These are phyloP conservation scores for Suhomyces bolitotheri DNA, from an alignment of 1,139 yeast species.

Conservation along the genomic window DNA sequence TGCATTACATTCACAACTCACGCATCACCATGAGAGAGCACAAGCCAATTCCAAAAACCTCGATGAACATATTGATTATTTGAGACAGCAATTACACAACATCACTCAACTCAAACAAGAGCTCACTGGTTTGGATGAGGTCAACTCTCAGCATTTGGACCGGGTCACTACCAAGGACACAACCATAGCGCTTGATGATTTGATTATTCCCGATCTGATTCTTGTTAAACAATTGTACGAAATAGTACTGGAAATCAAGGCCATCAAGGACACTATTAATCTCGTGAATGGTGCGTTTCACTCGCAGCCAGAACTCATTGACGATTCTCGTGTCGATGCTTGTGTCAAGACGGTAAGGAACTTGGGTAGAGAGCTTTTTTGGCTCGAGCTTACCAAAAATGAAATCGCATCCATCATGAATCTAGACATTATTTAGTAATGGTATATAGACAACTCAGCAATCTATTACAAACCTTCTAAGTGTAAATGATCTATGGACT, in stretches of 20 bases:
- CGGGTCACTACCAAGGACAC: constrained; percentile 21
- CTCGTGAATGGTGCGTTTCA: constrained; percentile 56
- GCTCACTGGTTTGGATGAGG: constrained; percentile 25
- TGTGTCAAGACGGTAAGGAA: constrained; percentile 61
- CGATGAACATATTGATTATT: constrained; percentile 34
- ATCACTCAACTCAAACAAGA: constrained; percentile 29
- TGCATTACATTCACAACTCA: constrained; percentile 35
- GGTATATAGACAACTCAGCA: too few relatives aligned
- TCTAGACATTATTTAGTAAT: constrained; percentile 9
- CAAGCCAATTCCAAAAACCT: constrained; percentile 36
- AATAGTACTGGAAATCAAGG: constrained; percentile 63
- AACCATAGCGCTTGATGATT: constrained; percentile 32
- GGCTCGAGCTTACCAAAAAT: constrained; percentile 41
- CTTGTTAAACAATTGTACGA: constrained; percentile 56
- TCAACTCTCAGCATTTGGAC: constrained; percentile 24
- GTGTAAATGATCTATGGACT: too few relatives aligned
- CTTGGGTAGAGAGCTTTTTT: constrained; percentile 76
- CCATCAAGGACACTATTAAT: constrained; percentile 65
- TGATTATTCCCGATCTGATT: constrained; percentile 45
- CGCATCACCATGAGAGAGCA: constrained; percentile 42
- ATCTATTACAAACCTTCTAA: too few relatives aligned
- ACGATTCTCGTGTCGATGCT: constrained; percentile 43
- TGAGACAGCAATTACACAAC: constrained; percentile 31
- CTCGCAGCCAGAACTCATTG: constrained; percentile 35
- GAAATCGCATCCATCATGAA: constrained; percentile 34